phyloP scores from a whole-genome alignment of 495 filamentous ascomycete genomes.

The Thozetella sp. region DNA sequence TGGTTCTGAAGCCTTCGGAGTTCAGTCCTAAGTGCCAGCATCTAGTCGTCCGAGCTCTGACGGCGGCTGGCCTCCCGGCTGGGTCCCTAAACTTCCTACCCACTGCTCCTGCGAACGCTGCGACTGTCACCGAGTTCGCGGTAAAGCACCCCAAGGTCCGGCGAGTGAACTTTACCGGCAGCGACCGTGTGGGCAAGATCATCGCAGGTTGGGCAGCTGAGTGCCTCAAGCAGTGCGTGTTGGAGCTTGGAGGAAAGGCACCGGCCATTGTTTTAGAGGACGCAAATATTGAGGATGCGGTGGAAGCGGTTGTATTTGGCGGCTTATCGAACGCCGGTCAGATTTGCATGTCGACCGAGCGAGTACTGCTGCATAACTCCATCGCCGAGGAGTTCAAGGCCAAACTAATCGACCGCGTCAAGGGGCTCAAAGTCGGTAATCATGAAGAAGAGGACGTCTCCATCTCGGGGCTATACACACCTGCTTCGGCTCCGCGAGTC shows the following conservation, averaged over 20 bases:
- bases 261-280: constrained; percentile 32
- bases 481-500: constrained; percentile 56
- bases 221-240: constrained; percentile 57
- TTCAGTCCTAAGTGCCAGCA: constrained; percentile 70
- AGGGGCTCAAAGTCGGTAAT: constrained; percentile 23
- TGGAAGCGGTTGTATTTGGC: constrained; percentile 29
- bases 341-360: constrained; percentile 39
- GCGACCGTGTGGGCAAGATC: constrained; percentile 30
- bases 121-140: constrained; percentile 45
- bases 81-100: constrained; percentile 53
- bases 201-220: constrained; percentile 50
- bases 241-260: constrained; percentile 37
- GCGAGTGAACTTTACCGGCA: constrained; percentile 46
- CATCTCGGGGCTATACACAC: constrained; percentile 53
- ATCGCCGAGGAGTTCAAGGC: constrained; percentile 25
- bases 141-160: constrained; percentile 47
- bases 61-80: constrained; percentile 61
- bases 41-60: constrained; percentile 63
- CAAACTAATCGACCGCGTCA: constrained; percentile 16
- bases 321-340: constrained; percentile 29
- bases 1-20: constrained; percentile 76
- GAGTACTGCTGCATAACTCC: constrained; percentile 25
- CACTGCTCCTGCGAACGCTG: constrained; percentile 37
- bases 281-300: constrained; percentile 30
- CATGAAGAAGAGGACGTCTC: constrained; percentile 39